A percentile compares a stretch with the other conserved stretches of the same genome.
Conservation (phyloP, 1,284 basidiomycete genomes). For the Ustanciosporium gigantosporum region DNA sequence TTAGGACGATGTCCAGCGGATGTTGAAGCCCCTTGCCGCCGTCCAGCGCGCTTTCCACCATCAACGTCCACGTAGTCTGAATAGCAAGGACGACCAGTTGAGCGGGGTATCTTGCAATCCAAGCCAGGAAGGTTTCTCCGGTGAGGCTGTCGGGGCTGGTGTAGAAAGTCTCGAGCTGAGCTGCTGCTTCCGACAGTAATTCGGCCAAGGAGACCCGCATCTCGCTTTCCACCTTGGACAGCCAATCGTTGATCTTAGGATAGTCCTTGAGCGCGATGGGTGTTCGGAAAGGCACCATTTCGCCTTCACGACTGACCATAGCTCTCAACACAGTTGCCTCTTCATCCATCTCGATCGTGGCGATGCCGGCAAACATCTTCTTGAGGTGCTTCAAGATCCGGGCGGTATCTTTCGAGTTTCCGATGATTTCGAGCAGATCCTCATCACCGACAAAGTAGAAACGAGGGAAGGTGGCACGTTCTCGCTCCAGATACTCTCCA, state of each 20-base stretch:
- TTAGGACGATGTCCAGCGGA: slow-evolving; percentile 75
- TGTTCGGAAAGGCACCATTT: slow-evolving; percentile 81
- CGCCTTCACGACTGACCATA: slow-evolving; percentile 73
- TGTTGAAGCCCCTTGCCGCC: slow-evolving; percentile 67
- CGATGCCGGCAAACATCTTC: slow-evolving; percentile 99
- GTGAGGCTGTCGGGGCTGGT: slow-evolving; percentile 64
- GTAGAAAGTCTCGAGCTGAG: slow-evolving; percentile 79
- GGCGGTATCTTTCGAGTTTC: slow-evolving; percentile 97
- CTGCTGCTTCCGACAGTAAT: slow-evolving; percentile 76
- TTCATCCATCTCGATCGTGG: slow-evolving; percentile 80
- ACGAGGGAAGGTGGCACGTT: slow-evolving; percentile 87
- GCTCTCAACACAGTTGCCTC: slow-evolving; percentile 61
- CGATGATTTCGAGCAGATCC: slow-evolving; percentile 96
- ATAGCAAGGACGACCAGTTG: slow-evolving; percentile 92
- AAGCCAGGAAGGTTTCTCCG: slow-evolving; percentile 75
- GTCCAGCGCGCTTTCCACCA: slow-evolving; percentile 77
- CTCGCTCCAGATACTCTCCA: slow-evolving; percentile 96
- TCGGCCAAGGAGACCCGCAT: slow-evolving; percentile 91
- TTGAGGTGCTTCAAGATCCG: slow-evolving; percentile 98
- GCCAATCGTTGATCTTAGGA: slow-evolving; percentile 98
- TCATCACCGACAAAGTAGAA: slow-evolving; percentile 99
- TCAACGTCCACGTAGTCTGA: slow-evolving; percentile 89
- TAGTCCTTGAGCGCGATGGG: slow-evolving; percentile 87
- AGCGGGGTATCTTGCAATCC: slow-evolving; percentile 92
- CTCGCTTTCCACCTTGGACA: slow-evolving; percentile 86